phyloP scores from a whole-genome alignment of 805 yeast species.

The Zygosaccharomyces siamensis region DNA sequence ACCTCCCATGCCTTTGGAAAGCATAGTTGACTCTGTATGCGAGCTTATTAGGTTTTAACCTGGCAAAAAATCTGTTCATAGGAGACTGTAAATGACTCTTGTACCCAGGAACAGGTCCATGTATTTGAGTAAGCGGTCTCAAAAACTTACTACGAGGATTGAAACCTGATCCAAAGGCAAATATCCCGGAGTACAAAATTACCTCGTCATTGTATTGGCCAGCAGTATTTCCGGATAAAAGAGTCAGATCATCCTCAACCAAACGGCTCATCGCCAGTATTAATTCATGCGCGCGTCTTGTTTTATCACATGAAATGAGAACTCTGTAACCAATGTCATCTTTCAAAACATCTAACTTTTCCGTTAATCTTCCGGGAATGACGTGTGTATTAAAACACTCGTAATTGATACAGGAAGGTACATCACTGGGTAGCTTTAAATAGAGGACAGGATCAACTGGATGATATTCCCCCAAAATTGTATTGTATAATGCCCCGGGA shows the following conservation, averaged over 20 bases:
- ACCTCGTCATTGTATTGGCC: slow-evolving; percentile 50
- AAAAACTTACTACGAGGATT: slow-evolving; percentile 53
- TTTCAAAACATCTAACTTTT: slow-evolving; percentile 8
- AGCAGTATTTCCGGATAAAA: slow-evolving; percentile 42
- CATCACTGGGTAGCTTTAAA: slow-evolving; percentile 12
- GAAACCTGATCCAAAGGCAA: slow-evolving; percentile 71
- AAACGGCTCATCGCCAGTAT: slow-evolving; percentile 31
- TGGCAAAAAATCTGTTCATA: slow-evolving; percentile 63
- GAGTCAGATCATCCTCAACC: slow-evolving; percentile 60
- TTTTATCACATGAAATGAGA: slow-evolving; percentile 14
- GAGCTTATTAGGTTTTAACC: slow-evolving; percentile 48
- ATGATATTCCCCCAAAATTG: slow-evolving; percentile 39
- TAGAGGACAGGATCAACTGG: slow-evolving; percentile 31
- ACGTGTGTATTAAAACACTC: slow-evolving; percentile 13
- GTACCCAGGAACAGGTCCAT: slow-evolving; percentile 70
- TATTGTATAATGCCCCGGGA: slow-evolving; percentile 32
- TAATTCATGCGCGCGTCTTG: slow-evolving; percentile 20
- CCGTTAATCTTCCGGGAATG: slow-evolving; percentile 13
- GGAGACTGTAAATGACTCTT: slow-evolving; percentile 48
- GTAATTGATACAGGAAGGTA: slow-evolving; percentile 9
- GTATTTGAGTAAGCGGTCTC: slow-evolving; percentile 54
- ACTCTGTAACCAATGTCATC: slow-evolving; percentile 17
- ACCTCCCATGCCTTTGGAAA: slow-evolving; percentile 52
- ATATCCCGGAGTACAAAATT: slow-evolving; percentile 49
- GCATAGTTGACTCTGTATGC: slow-evolving; percentile 70